A percentile compares a stretch with the other conserved stretches of the same genome.
Evolutionary conservation across 108 stramenopile species (phyloP).

Genomic region (Cyclotella cryptica): DNA sequence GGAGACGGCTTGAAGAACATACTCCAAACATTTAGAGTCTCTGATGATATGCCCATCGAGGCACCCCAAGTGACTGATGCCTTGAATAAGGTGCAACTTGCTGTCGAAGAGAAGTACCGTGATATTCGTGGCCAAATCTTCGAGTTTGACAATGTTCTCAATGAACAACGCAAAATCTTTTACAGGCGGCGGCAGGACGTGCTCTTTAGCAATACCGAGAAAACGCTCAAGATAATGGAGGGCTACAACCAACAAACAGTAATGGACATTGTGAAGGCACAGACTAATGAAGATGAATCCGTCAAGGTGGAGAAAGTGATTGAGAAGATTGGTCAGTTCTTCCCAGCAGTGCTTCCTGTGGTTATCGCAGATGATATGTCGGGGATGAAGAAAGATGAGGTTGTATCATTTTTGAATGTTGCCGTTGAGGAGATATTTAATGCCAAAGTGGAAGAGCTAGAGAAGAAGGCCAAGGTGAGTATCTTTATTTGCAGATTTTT

Average conservation of each 20-base stretch:
- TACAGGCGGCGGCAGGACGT: constrained; percentile 72
- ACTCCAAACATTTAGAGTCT: constrained; percentile 88
- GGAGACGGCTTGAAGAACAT: constrained; percentile 83
- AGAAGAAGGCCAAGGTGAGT: constrained; percentile 60
- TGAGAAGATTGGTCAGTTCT: constrained; percentile 85
- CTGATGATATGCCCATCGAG: constrained; percentile 93
- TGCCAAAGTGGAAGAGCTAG: constrained; percentile 62
- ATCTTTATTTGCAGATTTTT: not conserved
- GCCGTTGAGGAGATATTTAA: constrained; percentile 82
- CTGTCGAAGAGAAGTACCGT: constrained; percentile 88
- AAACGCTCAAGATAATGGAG: constrained; percentile 63
- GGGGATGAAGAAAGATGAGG: constrained; percentile 61
- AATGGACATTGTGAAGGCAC: constrained; percentile 80
- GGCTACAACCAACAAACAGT: constrained; percentile 76
- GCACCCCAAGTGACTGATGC: constrained; percentile 86
- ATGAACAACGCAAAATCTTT: constrained; percentile 78
- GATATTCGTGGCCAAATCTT: constrained; percentile 87
- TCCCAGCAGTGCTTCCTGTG: constrained; percentile 69
- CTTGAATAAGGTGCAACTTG: constrained; percentile 84
- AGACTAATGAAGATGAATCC: constrained; percentile 61
- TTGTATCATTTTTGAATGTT: constrained; percentile 59
- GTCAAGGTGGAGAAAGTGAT: constrained; percentile 78
- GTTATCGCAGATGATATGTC: constrained; percentile 54
- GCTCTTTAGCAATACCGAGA: constrained; percentile 65
- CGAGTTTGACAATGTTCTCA: constrained; percentile 86